Evolutionary conservation across 345 rosid genomes (phyloP), one percentile per base, ranked within the genome.

Genomic region (Syzygium jambos): DNA sequence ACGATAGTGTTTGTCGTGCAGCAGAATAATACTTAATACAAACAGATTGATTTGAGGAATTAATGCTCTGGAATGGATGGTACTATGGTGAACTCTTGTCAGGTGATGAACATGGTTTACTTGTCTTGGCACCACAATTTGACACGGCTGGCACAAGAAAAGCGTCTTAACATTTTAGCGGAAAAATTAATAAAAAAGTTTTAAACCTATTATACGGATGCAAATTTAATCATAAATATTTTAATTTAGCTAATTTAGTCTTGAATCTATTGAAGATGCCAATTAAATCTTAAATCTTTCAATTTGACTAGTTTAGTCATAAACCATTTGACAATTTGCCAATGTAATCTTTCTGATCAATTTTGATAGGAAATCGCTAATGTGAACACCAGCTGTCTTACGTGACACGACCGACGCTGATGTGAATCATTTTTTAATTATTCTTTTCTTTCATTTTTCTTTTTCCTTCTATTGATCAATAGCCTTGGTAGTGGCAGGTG

Each of bases 321-420:
- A 25, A 57, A 57, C 4, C n/a, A 23, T 57, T 4, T 57, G 5
- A 57, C 6, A 5, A 57, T 57, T 23, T 57, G 29, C 5, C 27
- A 57, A 57, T 57, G 11, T 57, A 23, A 10, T 23, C 14, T 27
- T 57, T 57, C 0, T 25, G 1, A 0, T 6, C 6, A 57, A 56
- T 57, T 12, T 57, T 57, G 12, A 12, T 1, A 0, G 12, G 6
- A 25, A 57, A 57, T 10, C 27, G 9, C 27, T 0, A 43, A 5
- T 43, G 46, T 43, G 46, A 7, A 43, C 46, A 43, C 46, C 7
- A 43, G 46, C 46, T 7, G 7, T 43, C 46, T 43, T 43, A 43
- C 7, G 1, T 43, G 46, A 43, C 46, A 11, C 3, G 0, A 5
- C 1, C 5, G 6, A 1, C 11, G 15, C 7, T 25, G 2, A 57